These are phyloP conservation scores for Penicillium samsonianum DNA, from an alignment of 495 filamentous ascomycete genomes.

Conservation along the genomic window DNA sequence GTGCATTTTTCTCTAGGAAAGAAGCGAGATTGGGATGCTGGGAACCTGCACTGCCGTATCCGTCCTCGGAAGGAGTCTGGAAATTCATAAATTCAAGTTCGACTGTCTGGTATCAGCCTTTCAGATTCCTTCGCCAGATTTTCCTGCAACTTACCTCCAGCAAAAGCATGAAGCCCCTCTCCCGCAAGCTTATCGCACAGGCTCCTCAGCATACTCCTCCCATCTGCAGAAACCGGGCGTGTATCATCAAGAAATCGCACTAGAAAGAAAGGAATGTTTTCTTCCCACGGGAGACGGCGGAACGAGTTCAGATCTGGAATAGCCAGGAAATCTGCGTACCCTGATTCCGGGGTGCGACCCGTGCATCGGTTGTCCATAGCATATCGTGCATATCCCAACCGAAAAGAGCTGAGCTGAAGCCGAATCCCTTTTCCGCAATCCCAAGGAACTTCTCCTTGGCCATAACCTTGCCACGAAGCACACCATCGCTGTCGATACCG, in stretches of 20 bases:
- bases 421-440: constrained; percentile 76
- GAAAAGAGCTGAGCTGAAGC: constrained; percentile 92
- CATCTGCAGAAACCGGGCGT: constrained; percentile 69
- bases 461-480: constrained; percentile 85
- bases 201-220: constrained; percentile 67
- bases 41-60: constrained; percentile 41
- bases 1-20: constrained; percentile 68
- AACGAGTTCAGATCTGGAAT: constrained; percentile 73
- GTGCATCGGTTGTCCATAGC: constrained; percentile 77
- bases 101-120: constrained; percentile 48
- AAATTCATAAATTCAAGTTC: constrained; percentile 97
- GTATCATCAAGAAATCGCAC: constrained; percentile 67
- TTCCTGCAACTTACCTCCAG: constrained; percentile 66
- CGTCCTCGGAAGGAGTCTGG: constrained; percentile 55
- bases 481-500: constrained; percentile 83
- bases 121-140: not conserved
- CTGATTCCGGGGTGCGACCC: constrained; percentile 84
- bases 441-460: constrained; percentile 92
- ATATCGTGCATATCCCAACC: constrained; percentile 96
- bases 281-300: constrained; percentile 87
- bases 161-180: constrained; percentile 72
- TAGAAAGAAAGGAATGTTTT: constrained; percentile 87
- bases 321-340: constrained; percentile 83
- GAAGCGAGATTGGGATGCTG: constrained; percentile 63
- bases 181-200: constrained; percentile 61